phyloP scores from a whole-genome alignment of 352 stramenopile species.

The Pythium folliculosum region DNA sequence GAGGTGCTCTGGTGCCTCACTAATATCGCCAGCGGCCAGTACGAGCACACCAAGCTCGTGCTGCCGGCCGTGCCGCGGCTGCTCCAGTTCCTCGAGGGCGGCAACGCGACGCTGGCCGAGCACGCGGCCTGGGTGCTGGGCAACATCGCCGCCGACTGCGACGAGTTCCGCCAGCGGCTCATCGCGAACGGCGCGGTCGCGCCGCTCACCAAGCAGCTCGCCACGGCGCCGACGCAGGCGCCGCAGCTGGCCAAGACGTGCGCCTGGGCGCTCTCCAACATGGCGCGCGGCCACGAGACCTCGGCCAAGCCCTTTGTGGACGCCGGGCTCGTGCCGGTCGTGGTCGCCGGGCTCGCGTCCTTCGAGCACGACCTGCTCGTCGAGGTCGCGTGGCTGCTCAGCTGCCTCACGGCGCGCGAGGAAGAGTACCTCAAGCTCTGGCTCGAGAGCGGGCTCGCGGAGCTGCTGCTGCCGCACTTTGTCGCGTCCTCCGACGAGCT shows the following conservation, averaged over 20 bases:
- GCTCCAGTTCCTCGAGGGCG: constrained; percentile 66
- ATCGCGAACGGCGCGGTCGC: constrained; percentile 60
- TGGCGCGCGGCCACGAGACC: constrained; percentile 77
- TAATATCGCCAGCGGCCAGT: constrained; percentile 81
- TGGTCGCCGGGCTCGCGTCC: constrained; percentile 38
- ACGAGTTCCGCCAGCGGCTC: constrained; percentile 82
- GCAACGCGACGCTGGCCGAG: constrained; percentile 63
- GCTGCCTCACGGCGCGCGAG: constrained; percentile 84
- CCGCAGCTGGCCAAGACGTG: constrained; percentile 50
- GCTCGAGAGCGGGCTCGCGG: constrained; percentile 57
- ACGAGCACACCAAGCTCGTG: constrained; percentile 82
- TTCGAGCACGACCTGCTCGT: constrained; percentile 63
- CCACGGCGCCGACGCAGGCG: constrained; percentile 18
- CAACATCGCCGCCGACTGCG: constrained; percentile 85
- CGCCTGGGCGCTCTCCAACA: constrained; percentile 82
- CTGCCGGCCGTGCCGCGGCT: constrained; percentile 74
- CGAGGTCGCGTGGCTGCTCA: constrained; percentile 85
- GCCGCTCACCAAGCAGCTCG: constrained; percentile 53
- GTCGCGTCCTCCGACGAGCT: constrained; percentile 49
- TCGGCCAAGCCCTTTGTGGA: constrained; percentile 79
- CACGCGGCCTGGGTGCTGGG: constrained; percentile 80
- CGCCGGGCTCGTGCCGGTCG: constrained; percentile 55
- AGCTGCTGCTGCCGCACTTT: constrained; percentile 63
- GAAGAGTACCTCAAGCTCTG: constrained; percentile 67
- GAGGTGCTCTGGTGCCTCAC: constrained; percentile 85